Evolutionary conservation across 2,329 filamentous ascomycete species (phyloP).

Genomic region (Ceratocystis huliohia): DNA sequence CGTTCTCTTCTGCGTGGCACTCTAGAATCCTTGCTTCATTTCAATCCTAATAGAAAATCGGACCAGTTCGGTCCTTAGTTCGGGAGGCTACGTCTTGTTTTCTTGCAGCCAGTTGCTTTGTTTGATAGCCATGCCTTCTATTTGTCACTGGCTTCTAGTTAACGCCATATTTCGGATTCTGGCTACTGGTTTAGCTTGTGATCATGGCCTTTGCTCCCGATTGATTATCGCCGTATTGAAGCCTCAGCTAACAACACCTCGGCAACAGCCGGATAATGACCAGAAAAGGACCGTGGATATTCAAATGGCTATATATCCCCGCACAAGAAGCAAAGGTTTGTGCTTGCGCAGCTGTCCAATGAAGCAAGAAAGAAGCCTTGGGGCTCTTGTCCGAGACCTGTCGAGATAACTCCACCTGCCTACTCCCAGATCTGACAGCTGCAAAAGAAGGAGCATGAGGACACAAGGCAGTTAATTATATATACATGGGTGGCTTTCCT

Average conservation of each 20-base stretch:
- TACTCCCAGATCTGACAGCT: neutral
- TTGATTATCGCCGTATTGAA: neutral
- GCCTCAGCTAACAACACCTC: neutral
- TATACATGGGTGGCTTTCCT: neutral
- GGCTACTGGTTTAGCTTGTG: neutral
- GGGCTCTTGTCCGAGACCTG: neutral
- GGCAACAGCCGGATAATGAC: neutral
- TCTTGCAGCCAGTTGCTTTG: neutral
- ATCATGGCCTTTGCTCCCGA: neutral
- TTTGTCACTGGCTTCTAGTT: neutral
- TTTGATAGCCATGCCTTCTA: neutral
- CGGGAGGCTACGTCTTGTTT: neutral
- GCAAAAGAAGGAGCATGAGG: neutral
- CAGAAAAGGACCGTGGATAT: too few species aligned
- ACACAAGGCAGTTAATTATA: neutral
- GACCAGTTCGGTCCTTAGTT: constrained; percentile 3
- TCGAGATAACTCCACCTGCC: neutral
- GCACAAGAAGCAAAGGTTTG: neutral
- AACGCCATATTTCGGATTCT: neutral
- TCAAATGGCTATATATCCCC: neutral
- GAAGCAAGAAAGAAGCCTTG: neutral
- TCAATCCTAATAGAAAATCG: neutral
- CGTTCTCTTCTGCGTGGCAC: neutral
- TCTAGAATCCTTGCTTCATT: neutral
- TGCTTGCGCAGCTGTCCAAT: neutral